Base-by-base conservation (phyloP, 2,329 filamentous ascomycete genomes). In the Colletotrichum gloeosporioides region DNA sequence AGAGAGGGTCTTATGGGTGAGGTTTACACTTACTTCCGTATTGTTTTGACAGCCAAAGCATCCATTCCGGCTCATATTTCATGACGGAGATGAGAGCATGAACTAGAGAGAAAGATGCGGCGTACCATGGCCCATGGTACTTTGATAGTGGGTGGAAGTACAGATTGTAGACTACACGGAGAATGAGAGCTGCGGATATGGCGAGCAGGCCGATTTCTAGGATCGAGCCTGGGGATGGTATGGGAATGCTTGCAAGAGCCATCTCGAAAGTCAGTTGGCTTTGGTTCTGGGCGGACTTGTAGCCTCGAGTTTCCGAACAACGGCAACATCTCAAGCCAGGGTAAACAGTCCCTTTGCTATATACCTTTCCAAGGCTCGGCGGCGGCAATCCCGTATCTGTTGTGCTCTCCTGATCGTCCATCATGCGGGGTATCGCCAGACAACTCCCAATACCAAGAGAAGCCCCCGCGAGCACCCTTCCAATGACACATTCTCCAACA, bases 121-220 rank as follows among this genome's bases (percentile, higher is more conserved):
- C 71, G 9, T 73, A 69, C 66, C 71, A 75, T 4, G 73, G 73
- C 8, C 73, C 73, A 13, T 66, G 73, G 27, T 49, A 75, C 5
- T 27, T 53, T 6, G 68, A 39, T 4, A 75, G 61, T 2, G 73
- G 68, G 8, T 72, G 73, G 22, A 72, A 55, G n/a, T 67, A 67
- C 3, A 72, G 27, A 29, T 72, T 75, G 36, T 72, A 75, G 29
- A 72, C 7, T 22, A 75, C 61, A 6, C 73, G 71, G 6, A 64
- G n/a, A 8, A 32, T 22, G 22, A 74, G 66, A 16, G 65, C 36
- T 10, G n/a, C 27, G 32, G 32, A 61, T 0, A 49, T 16, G 8
- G 66, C 55, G 22, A 62, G n/a, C 12, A 59, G 12, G 31, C 8
- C 9, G 3, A 69, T 6, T 1, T 9, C 55, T 22, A 27, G 34